Evolutionary conservation across 768 basidiomycete genomes (phyloP).

Genomic region (Pulveroboletus ravenelii): DNA sequence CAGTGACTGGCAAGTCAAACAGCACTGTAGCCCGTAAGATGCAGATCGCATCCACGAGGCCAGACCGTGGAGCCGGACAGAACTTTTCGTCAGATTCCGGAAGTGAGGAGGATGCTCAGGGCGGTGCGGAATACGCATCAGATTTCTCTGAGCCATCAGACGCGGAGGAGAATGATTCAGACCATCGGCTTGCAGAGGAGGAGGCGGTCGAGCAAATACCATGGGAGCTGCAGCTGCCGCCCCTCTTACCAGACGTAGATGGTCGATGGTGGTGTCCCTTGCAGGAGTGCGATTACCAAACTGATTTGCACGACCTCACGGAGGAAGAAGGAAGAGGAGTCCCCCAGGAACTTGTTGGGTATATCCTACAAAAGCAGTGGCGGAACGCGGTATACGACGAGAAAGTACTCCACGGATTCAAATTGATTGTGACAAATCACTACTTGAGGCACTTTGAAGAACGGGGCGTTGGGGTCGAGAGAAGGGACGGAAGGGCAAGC

Average conservation of each 20-base stretch:
- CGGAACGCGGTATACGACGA: conserved; percentile 31
- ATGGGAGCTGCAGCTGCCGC: conserved; percentile 31
- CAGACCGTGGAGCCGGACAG: neutral
- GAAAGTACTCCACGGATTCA: conserved; percentile 21
- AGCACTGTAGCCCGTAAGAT: conserved; percentile 17
- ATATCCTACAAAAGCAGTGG: conserved; percentile 35
- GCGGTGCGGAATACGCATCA: conserved; percentile 40
- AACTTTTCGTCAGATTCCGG: conserved; percentile 17
- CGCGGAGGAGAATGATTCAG: conserved; percentile 38
- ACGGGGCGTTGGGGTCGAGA: conserved; percentile 14
- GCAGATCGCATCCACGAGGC: conserved; percentile 11
- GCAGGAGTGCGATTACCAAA: conserved; percentile 37
- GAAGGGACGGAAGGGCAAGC: conserved; percentile 19
- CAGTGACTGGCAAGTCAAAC: conserved; percentile 27
- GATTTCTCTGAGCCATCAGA: conserved; percentile 57
- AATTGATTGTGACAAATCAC: conserved; percentile 23
- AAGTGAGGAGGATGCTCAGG: conserved; percentile 14
- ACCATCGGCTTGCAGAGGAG: conserved; percentile 15
- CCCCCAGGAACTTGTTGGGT: conserved; percentile 11
- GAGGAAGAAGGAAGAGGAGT: conserved; percentile 30
- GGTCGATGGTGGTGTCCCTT: conserved; percentile 53
- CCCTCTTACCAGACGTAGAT: conserved; percentile 38
- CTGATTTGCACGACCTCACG: conserved; percentile 44
- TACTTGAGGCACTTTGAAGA: conserved; percentile 23
- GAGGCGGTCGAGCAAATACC: conserved; percentile 33